Evolutionary conservation across 148 eudicot species (phyloP), one percentile per base, ranked within the genome.

Genomic region (Agrostemma githago): DNA sequence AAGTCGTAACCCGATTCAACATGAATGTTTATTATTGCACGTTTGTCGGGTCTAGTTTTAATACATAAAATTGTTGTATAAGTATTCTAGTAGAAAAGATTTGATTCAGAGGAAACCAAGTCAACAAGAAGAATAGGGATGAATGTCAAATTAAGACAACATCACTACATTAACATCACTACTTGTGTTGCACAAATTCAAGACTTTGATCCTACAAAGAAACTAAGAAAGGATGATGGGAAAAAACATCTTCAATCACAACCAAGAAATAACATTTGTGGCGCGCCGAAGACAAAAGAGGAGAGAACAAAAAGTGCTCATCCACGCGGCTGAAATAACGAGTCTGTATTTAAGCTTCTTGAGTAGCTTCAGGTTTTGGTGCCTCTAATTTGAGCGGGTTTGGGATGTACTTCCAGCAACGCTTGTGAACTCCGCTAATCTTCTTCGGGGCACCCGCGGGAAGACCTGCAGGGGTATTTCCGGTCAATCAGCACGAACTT

Each of bases 401-500:
- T 14, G 82, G 76, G 66, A 94, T 79, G 84, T 91, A 94, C 76
- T 67, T 88, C 98, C 98, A 94, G 76, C 98, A 94, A 20, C 97
- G 93, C 85, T 94, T 94, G 85, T 94, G 89, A 75, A 94, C 98
- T 34, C 98, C 98, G 17, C 98, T 89, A 37, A 94, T 91, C 83
- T 89, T 94, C 87, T 91, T 94, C 37, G 92, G 84, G 71, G 90
- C 88, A 66, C 83, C 85, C 83, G 84, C 80, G 19, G 90, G 96
- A 41, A 81, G 41, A 58, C 98, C 98, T 94, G 85, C 84, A 82
- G 67, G 53, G 70, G 7, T 4, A 39, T 62, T 19, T 41, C 39
- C 10, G 0, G 43, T 53, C 48, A 74, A 5, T 70, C 26, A 21
- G 62, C 39, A 70, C 37, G 9, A 4, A 53, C 43, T 53, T 62